phyloP scores from a whole-genome alignment of 768 basidiomycete species.

The Boletus sp. region DNA sequence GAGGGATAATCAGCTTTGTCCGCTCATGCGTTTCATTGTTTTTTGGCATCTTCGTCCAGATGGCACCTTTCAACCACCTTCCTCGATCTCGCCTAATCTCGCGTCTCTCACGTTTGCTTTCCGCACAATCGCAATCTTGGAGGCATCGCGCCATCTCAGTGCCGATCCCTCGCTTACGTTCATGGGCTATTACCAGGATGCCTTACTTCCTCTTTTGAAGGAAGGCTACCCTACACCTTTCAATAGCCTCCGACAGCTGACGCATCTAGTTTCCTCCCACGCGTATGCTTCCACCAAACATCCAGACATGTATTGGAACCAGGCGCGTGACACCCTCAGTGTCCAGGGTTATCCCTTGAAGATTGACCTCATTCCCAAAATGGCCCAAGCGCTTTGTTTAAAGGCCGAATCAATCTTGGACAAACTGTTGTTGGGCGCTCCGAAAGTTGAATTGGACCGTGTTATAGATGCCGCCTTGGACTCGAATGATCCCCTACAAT shows the following conservation, averaged over 20 bases:
- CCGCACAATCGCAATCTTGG: background rate
- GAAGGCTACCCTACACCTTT: background rate
- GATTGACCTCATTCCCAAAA: background rate
- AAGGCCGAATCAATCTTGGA: background rate
- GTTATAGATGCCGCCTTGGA: too few relatives aligned
- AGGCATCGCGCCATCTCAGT: too few relatives aligned
- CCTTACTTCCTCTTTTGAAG: background rate
- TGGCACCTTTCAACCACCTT: background rate
- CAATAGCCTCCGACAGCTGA: background rate
- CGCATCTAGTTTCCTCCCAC: background rate
- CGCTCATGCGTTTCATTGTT: background rate
- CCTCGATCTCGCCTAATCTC: background rate
- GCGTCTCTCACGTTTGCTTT: background rate
- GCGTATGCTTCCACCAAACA: background rate
- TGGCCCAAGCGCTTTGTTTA: background rate
- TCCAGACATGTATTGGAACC: slow-evolving; percentile 3
- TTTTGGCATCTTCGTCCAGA: slow-evolving; percentile 2
- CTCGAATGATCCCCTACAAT: background rate
- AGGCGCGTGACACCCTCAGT: background rate
- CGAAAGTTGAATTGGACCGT: too few relatives aligned
- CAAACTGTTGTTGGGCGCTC: background rate
- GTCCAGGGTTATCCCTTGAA: background rate
- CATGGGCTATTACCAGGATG: background rate
- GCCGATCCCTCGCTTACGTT: too few relatives aligned
- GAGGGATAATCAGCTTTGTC: background rate